These are phyloP conservation scores for Candida sp. DNA, from an alignment of 1,139 yeast species.

Conservation along the genomic window DNA sequence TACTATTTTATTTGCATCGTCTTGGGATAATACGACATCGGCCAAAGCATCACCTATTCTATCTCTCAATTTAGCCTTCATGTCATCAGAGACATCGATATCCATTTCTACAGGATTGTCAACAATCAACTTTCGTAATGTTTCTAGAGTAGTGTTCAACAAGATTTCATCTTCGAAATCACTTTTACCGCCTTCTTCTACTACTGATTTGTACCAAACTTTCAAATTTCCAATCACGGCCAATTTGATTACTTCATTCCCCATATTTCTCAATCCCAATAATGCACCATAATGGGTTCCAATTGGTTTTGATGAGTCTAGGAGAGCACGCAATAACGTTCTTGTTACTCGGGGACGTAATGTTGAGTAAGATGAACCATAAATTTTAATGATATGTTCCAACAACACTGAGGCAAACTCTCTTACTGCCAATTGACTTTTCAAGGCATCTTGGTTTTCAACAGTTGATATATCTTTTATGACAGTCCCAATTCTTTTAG, in stretches of 20 bases:
- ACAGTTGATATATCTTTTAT: conserved; percentile 24
- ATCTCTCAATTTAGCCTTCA: conserved; percentile 43
- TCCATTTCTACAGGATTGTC: conserved; percentile 31
- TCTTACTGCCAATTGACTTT: conserved; percentile 61
- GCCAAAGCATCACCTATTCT: conserved; percentile 65
- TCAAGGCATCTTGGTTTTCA: conserved; percentile 27
- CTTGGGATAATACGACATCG: conserved; percentile 43
- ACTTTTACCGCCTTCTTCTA: conserved; percentile 32
- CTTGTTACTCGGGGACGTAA: conserved; percentile 93
- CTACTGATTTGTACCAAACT: conserved; percentile 69
- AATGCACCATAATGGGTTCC: conserved; percentile 95
- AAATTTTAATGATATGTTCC: conserved; percentile 70
- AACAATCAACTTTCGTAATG: conserved; percentile 44
- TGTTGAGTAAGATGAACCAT: conserved; percentile 85
- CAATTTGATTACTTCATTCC: conserved; percentile 84
- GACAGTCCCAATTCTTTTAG: conserved; percentile 79
- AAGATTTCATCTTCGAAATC: conserved; percentile 45
- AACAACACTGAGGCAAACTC: conserved; percentile 86
- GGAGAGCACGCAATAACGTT: conserved; percentile 84
- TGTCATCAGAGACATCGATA: conserved; percentile 35
- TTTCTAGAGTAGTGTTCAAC: conserved; percentile 50
- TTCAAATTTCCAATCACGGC: conserved; percentile 80
- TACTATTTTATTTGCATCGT: conserved; percentile 54
- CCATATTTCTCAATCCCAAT: conserved; percentile 78
- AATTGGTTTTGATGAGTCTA: conserved; percentile 72